A percentile compares a stretch with the other conserved stretches of the same genome.
phyloP scores from a whole-genome alignment of 176 grass and related monocot species.

The Sorghum bicolor region DNA sequence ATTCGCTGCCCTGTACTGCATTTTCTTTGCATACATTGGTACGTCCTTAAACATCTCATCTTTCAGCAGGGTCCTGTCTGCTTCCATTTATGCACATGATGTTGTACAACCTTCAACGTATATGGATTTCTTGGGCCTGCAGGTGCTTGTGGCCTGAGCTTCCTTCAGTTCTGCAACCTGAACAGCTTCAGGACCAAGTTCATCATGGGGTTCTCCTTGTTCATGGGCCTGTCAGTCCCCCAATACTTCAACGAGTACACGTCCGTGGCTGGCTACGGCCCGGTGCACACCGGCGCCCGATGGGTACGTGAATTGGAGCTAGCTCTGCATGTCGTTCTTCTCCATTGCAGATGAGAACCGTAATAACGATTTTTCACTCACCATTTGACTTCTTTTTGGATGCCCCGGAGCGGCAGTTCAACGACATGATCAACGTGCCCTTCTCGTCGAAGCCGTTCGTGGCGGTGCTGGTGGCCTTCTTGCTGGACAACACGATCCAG shows the following conservation, averaged over 20 bases:
- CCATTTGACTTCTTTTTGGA: not conserved
- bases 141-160: slow-evolving; percentile 52
- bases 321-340: not conserved
- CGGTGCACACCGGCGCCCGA: slow-evolving; percentile 41
- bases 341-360: not conserved
- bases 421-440: slow-evolving; percentile 47
- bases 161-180: slow-evolving; percentile 71
- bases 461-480: slow-evolving; percentile 43
- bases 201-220: slow-evolving; percentile 58
- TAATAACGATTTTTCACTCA: not conserved
- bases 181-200: slow-evolving; percentile 73
- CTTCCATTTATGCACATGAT: not conserved
- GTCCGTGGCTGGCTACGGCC: slow-evolving; percentile 31
- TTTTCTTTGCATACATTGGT: slow-evolving; percentile 62
- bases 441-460: slow-evolving; percentile 54
- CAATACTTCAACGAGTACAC: slow-evolving; percentile 68
- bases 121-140: not conserved
- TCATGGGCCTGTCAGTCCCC: slow-evolving; percentile 56
- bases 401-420: slow-evolving; percentile 37
- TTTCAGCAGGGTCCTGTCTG: not conserved
- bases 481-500: slow-evolving; percentile 60
- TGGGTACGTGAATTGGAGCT: slow-evolving; percentile 28
- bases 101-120: not conserved
- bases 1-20: slow-evolving; percentile 52
- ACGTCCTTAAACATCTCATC: not conserved